phyloP scores from a whole-genome alignment of 768 basidiomycete genomes.

The Lentinula sp. region DNA sequence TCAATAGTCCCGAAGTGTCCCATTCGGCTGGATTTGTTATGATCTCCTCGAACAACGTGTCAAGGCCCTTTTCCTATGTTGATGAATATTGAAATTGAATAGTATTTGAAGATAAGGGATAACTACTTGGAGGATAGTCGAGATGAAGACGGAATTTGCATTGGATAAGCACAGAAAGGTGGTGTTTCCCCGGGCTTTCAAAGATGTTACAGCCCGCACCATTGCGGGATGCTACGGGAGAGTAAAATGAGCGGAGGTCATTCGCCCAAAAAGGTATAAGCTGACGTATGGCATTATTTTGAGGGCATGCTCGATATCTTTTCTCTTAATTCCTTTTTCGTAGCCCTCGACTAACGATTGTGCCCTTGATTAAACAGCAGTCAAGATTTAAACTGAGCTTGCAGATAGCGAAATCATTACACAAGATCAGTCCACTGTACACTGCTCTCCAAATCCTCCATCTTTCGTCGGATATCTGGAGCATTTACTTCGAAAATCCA shows the following conservation, averaged over 20 bases:
- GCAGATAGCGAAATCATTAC: slow-evolving; percentile 38
- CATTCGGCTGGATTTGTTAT: slow-evolving; percentile 92
- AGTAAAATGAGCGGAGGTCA: neutral
- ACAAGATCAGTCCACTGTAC: slow-evolving; percentile 94
- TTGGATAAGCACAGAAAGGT: slow-evolving; percentile 92
- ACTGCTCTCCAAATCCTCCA: slow-evolving; percentile 57
- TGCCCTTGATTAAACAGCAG: slow-evolving; percentile 36
- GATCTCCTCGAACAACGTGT: slow-evolving; percentile 71
- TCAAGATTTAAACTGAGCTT: too few species aligned
- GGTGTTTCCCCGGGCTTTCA: slow-evolving; percentile 63
- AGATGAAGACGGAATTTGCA: slow-evolving; percentile 88
- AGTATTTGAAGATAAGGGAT: neutral
- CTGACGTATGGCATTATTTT: slow-evolving; percentile 83
- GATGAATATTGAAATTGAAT: neutral
- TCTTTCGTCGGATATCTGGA: slow-evolving; percentile 75
- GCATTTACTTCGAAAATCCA: slow-evolving; percentile 89
- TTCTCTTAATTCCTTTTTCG: slow-evolving; percentile 57
- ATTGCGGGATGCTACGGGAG: slow-evolving; percentile 86
- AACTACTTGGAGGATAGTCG: slow-evolving; percentile 76
- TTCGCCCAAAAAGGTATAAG: neutral
- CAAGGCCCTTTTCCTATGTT: slow-evolving; percentile 66
- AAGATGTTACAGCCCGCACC: slow-evolving; percentile 76
- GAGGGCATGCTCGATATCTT: slow-evolving; percentile 76
- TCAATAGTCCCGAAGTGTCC: slow-evolving; percentile 62
- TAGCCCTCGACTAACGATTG: slow-evolving; percentile 68